phyloP scores from a whole-genome alignment of 257 asterid genomes.

The Leptodermis oblonga region DNA sequence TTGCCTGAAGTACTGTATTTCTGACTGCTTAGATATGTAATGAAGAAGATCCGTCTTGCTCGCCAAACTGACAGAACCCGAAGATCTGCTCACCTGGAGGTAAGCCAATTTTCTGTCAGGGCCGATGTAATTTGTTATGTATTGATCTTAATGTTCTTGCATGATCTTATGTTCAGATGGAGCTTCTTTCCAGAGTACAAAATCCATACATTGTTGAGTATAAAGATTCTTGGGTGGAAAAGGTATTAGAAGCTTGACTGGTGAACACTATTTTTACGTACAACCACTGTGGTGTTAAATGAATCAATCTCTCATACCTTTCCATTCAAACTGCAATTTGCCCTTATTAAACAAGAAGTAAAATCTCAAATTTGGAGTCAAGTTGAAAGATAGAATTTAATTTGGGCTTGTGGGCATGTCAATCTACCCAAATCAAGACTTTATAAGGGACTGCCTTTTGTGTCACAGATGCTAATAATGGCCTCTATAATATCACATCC shows the following conservation, averaged over 20 bases:
- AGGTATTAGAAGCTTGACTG: constrained; percentile 42
- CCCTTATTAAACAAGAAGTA: not conserved
- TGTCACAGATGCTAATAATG: not conserved
- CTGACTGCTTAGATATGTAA: constrained; percentile 64
- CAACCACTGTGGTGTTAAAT: not conserved
- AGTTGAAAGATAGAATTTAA: not conserved
- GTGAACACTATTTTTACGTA: not conserved
- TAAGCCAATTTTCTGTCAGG: constrained; percentile 14
- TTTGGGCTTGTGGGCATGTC: not conserved
- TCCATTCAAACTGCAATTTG: not conserved
- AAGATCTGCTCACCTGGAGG: constrained; percentile 99
- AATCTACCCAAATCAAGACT: not conserved
- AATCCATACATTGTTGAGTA: constrained; percentile 88
- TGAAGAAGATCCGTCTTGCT: constrained; percentile 98
- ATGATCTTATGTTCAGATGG: constrained; percentile 62
- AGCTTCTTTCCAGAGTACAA: constrained; percentile 76
- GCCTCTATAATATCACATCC: too few species aligned
- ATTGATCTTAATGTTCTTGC: not conserved
- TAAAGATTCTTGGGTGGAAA: constrained; percentile 99
- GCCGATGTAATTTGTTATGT: not conserved
- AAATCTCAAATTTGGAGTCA: not conserved
- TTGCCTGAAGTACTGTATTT: constrained; percentile 12
- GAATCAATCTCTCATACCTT: not conserved
- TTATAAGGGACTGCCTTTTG: not conserved
- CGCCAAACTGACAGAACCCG: constrained; percentile 98